Percentiles rank a stretch among this genome's conserved stretches.
These are phyloP conservation scores for Laburnicola sp. DNA, from an alignment of 2,329 filamentous ascomycete species.

Conservation along the genomic window DNA sequence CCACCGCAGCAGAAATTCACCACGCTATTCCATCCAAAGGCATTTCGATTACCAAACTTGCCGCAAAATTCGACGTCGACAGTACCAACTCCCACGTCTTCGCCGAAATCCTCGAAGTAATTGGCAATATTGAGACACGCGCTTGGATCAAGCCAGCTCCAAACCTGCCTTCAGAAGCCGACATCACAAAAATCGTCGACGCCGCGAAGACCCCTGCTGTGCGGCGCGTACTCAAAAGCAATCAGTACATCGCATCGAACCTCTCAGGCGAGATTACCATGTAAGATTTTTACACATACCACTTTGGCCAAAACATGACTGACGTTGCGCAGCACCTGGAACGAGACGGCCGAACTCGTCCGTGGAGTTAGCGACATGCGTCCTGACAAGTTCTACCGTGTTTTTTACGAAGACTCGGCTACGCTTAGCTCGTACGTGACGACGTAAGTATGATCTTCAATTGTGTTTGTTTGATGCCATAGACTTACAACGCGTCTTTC, in stretches of 20 bases:
- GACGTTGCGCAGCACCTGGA: not conserved
- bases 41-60: not conserved
- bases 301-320: not conserved
- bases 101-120: not conserved
- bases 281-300: not conserved
- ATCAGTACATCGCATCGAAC: not conserved
- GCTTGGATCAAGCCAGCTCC: not conserved
- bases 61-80: not conserved
- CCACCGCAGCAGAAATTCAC: not conserved
- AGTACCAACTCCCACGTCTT: not conserved
- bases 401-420: slow-evolving; percentile 15
- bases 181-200: not conserved
- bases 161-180: not conserved
- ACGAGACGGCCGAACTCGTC: not conserved
- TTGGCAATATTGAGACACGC: not conserved
- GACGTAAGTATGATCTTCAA: not conserved
- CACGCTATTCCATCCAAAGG: not conserved
- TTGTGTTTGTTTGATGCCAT: not conserved
- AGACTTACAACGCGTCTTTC: not conserved
- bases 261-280: not conserved
- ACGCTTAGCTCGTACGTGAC: slow-evolving; percentile 17
- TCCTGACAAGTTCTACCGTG: slow-evolving; percentile 15
- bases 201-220: not conserved
- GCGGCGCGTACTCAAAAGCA: not conserved
- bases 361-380: not conserved